Evolutionary conservation across 768 basidiomycete species (phyloP), one percentile per base, ranked within the genome.

Genomic region (Mycena leptocephala): DNA sequence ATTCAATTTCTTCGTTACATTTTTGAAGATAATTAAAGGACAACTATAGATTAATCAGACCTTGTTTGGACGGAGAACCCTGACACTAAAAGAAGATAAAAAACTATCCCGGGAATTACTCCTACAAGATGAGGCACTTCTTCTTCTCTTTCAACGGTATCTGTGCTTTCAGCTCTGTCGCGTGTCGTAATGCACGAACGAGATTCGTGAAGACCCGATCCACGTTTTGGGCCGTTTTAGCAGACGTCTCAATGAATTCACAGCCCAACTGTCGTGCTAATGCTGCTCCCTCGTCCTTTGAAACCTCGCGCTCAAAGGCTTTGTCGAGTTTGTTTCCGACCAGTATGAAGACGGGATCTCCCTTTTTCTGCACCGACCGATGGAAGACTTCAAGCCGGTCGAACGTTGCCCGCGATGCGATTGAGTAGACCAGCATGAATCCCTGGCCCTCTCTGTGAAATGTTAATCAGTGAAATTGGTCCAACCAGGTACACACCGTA

Each of bases 321-420:
- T 96, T 95, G 90, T 99, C 97, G 83, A 92, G 93, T 86, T 99
- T 98, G 89, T 99, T 99, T 80, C 97, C 97, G 74, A 99, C 96
- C 74, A 99, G 92, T 91, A 98, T 95, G 85, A 98, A 95, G 77
- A 95, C 92, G 73, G 96, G 94, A 80, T 93, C 92, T 81, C 92
- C 90, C 80, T 96, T 91, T 86, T 97, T 97, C 81, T 93, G 86
- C 92, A 98, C 96, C 24, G 96, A 95, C 84, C 96, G 94, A 70
- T 96, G 93, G 86, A 97, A 97, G 80, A 95, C 92, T 81, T 97
- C 95, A 74, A 97, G 92, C 6, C 96, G 94, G 80, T 97, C 94
- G 78, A 97, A 99, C 24, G 96, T 96, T 75, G 94, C 92, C 83
- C 96, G 92, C n/a, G 96, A 97, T 70, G 96, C 95, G 84, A 99